Conservation (phyloP, 371 early-diverging fungal species). For the Actinomortierella wolfii region DNA sequence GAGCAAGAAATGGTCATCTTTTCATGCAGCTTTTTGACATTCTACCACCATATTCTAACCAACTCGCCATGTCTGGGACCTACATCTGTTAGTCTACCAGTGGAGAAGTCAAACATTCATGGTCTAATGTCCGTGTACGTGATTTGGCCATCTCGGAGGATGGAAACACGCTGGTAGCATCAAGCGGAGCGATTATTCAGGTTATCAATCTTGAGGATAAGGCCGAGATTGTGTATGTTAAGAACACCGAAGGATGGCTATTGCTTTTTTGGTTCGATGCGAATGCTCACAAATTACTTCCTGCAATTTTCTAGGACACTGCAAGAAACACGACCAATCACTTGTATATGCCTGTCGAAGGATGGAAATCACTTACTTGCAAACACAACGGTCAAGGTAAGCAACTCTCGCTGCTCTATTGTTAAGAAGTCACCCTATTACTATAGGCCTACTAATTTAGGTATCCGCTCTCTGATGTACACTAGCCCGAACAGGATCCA, state of each 20-base stretch:
- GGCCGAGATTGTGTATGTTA: constrained; percentile 57
- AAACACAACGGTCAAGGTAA: constrained; percentile 61
- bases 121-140: constrained; percentile 76
- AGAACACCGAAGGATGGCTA: constrained; percentile 1
- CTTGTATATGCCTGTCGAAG: constrained; percentile 72
- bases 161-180: constrained; percentile 75
- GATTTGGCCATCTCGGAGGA: constrained; percentile 83
- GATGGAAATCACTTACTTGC: constrained; percentile 79
- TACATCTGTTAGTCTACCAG: constrained; percentile 51
- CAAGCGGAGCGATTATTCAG: constrained; percentile 70
- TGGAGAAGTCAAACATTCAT: constrained; percentile 67
- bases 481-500: constrained; percentile 22
- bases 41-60: not conserved
- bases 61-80: not conserved
- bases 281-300: not conserved
- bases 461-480: no score
- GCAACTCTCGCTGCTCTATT: not conserved
- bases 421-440: not conserved
- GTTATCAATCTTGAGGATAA: constrained; percentile 70
- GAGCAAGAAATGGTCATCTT: not conserved
- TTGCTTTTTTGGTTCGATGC: not conserved
- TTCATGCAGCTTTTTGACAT: not conserved
- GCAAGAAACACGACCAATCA: constrained; percentile 74
- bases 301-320: constrained; percentile 50
- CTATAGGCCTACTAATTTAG: no score